Conservation (phyloP, 352 stramenopile species). For the Hyaloperonospora arabidopsidis region DNA sequence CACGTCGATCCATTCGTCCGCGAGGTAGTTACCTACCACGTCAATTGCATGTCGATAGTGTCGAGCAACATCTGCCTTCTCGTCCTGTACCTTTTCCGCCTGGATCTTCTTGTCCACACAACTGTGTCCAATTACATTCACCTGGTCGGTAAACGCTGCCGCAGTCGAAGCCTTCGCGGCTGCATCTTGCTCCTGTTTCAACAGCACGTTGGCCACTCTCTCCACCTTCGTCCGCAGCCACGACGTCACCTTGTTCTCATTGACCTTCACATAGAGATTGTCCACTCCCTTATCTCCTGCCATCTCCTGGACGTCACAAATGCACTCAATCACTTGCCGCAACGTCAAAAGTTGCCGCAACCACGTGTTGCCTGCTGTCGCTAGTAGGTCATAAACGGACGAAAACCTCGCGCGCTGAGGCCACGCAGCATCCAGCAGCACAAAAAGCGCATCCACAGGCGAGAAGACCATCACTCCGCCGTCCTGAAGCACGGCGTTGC, state of each 20-base stretch:
- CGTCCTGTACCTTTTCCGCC: slow-evolving; percentile 2
- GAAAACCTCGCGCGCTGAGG: slow-evolving; percentile 39
- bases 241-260: slow-evolving; percentile 38
- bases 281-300: slow-evolving; percentile 35
- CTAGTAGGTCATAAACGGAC: slow-evolving; percentile 53
- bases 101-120: neutral
- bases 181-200: slow-evolving; percentile 24
- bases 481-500: slow-evolving; percentile 63
- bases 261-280: slow-evolving; percentile 52
- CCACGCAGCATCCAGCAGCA: slow-evolving; percentile 52
- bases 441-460: slow-evolving; percentile 61
- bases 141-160: slow-evolving; percentile 30
- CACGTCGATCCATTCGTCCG: slow-evolving; percentile 32
- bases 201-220: slow-evolving; percentile 35
- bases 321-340: slow-evolving; percentile 26
- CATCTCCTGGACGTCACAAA: slow-evolving; percentile 52
- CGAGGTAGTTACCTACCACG: slow-evolving; percentile 50
- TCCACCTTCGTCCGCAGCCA: slow-evolving; percentile 55
- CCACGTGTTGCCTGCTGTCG: slow-evolving; percentile 46
- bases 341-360: slow-evolving; percentile 37
- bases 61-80: slow-evolving; percentile 15
- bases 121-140: slow-evolving; percentile 26
- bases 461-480: slow-evolving; percentile 57
- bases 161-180: slow-evolving; percentile 11
- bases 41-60: slow-evolving; percentile 46